Evolutionary conservation across 805 yeast species (phyloP), one percentile per base, ranked within the genome.

Genomic region (Metschnikowia koreensis): DNA sequence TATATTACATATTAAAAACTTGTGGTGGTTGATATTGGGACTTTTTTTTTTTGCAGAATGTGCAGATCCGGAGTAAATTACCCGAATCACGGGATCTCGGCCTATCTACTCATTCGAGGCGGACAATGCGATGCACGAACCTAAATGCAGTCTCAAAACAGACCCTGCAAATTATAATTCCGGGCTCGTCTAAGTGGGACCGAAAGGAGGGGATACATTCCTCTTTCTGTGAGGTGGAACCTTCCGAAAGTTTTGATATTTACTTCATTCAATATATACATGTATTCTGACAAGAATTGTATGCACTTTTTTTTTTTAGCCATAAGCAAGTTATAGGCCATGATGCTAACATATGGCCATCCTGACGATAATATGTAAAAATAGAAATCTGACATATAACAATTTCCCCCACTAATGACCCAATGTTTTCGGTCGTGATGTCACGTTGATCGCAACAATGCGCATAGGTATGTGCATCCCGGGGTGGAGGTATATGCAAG

Each of bases 51-150:
- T 22, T 22, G 22, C 22, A 16, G 22, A 29, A 38, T 36, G 27
- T 48, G 52, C 48, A 39, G 34, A 48, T 15, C 47, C 47, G 44
- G 52, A 44, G n/a, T 22, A 39, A 17, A 44, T 15, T 39, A 29
- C 31, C 46, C 38, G 41, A 48, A 40, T 39, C 33, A 38, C 52
- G 52, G 17, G 43, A 33, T 44, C 44, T 31, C 47, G 36, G 47
- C 45, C 47, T 26, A 44, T 38, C 7, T 31, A 48, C 48, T 45
- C 44, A 44, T 40, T 27, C 17, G 2, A 40, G 52, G 48, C 52
- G 52, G 45, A 26, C 11, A 34, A 27, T 15, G 16, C 37, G 37
- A 41, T 47, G 50, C 50, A 47, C 27, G 13, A 27, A 16, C 41
- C 41, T 31, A 11, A 15, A 47, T 41, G 50, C 50, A 28, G 26